Conservation (phyloP, 2,329 filamentous ascomycete species). For the Ceratocystis lukuohia region DNA sequence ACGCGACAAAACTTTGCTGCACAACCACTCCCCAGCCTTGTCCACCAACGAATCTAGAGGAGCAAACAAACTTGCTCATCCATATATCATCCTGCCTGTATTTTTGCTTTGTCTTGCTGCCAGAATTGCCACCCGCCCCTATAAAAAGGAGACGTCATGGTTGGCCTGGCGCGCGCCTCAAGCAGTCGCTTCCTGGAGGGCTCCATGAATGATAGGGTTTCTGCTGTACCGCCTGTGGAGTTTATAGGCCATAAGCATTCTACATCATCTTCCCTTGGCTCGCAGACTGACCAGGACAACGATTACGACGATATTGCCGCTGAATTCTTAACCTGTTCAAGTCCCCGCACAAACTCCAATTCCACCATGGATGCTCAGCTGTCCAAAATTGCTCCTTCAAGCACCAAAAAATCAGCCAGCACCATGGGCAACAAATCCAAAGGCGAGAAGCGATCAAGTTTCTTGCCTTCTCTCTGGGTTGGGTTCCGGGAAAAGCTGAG, state of each 20-base stretch:
- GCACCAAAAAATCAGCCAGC: conserved; percentile 6
- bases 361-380: neutral
- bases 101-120: neutral
- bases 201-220: conserved; percentile 72
- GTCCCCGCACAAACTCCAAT: conserved; percentile 12
- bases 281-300: conserved; percentile 24
- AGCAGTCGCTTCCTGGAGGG: conserved; percentile 60
- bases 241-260: conserved; percentile 37
- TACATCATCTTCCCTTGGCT: neutral
- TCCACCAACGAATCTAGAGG: neutral
- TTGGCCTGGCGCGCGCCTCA: conserved; percentile 15
- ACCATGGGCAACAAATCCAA: conserved; percentile 16
- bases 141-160: conserved; percentile 15
- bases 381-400: conserved; percentile 11
- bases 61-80: neutral
- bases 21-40: neutral
- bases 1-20: neutral
- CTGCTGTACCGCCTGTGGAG: conserved; percentile 53
- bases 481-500: conserved; percentile 24
- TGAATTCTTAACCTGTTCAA: conserved; percentile 19
- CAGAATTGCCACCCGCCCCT: neutral
- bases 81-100: neutral
- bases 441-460: conserved; percentile 16
- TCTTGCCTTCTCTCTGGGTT: conserved; percentile 23
- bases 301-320: conserved; percentile 21